Base-by-base conservation (phyloP, 768 basidiomycete genomes). In the Suillus brevipes region DNA sequence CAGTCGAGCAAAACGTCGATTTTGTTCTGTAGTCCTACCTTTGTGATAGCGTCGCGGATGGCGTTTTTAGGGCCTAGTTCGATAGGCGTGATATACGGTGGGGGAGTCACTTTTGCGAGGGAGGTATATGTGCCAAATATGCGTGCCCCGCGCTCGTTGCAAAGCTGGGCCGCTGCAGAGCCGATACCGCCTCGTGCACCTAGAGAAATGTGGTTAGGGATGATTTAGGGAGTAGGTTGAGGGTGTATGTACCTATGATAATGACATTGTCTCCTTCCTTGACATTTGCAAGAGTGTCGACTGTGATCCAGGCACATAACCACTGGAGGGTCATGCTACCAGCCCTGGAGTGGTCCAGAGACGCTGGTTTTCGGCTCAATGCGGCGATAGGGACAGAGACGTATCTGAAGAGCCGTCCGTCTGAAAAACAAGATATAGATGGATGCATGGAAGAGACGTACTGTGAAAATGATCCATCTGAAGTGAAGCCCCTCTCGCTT, bases 291-390 rank as follows among this genome's bases (percentile, higher is more conserved):
- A 78, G 77, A 18, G 69, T 77, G 12, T 78, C 66, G 14, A 77
- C 75, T 1, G 76, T 77, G 68, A 78, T 78, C 77, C 77, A 77
- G 8, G 77, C 77, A 60, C 76, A 77, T 31, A 78, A 68, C 76
- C 77, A 78, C 0, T 70, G 70, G 7, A 77, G 76, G 0, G 75
- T 74, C 70, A 77, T 76, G 52, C 76, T 78, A 16, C 70, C 76
- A 6, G 76, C 77, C 43, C 69, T 58, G 36, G 14, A 12, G 25
- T 77, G 77, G 36, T 63, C 68, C 37, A 77, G 45, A 1, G 61
- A 66, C 60, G 67, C 34, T 7, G 77, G 76, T 55, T 78, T 77
- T 58, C 70, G 76, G 60, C 76, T 77, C 18, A 77, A 65, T 7
- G 64, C 74, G 6, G 62, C 56, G 38, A 78, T 20, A 0, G 77